Evolutionary conservation across 441 rosid species (phyloP).

Genomic region (Syzygium syzygioides): DNA sequence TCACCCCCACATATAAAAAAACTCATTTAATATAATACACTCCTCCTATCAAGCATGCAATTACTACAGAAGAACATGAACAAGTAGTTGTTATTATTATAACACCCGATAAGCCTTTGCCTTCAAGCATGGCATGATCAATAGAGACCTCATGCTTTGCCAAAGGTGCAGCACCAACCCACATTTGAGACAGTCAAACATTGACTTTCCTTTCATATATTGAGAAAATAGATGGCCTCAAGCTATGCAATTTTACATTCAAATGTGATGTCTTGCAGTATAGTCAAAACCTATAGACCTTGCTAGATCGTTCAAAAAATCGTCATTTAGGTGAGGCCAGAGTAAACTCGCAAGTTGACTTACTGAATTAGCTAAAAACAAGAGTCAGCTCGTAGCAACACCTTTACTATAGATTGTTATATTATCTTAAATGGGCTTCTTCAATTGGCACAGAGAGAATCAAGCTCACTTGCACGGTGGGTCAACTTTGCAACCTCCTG

Average conservation of each 20-base stretch:
- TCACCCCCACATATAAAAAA: background rate
- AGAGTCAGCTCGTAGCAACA: too few relatives aligned
- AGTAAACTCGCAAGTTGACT: too few relatives aligned
- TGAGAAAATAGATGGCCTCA: too few relatives aligned
- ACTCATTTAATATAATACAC: background rate
- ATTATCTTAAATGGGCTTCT: too few relatives aligned
- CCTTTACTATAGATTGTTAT: too few relatives aligned
- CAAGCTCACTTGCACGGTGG: background rate
- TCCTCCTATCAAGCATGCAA: background rate
- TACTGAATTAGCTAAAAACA: too few relatives aligned
- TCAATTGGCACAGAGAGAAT: background rate
- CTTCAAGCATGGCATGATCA: background rate
- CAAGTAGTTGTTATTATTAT: background rate
- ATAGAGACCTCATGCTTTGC: background rate
- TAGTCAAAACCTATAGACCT: too few relatives aligned
- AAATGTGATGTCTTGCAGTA: too few relatives aligned
- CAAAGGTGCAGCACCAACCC: background rate
- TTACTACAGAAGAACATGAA: background rate
- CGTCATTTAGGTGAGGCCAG: too few relatives aligned
- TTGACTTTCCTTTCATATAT: background rate
- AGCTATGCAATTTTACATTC: too few relatives aligned
- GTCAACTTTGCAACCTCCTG: background rate
- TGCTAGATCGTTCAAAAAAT: too few relatives aligned
- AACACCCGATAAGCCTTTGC: background rate
- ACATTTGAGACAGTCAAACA: background rate